Base-by-base conservation (phyloP, 139 green algal species). In the Auxenochlorella pyrenoidosa region DNA sequence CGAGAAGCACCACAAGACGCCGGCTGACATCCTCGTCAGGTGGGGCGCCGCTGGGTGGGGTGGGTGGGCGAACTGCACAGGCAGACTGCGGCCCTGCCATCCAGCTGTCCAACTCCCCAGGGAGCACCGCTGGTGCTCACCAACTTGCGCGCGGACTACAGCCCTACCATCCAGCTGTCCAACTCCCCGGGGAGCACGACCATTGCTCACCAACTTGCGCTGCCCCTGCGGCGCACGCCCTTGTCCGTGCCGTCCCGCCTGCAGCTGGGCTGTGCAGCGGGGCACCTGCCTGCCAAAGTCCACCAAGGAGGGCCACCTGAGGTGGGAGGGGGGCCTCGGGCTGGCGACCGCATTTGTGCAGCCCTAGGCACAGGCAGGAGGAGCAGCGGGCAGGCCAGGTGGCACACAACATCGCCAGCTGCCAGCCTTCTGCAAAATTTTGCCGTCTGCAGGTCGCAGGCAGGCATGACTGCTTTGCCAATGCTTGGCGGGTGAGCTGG, bases 231-330 rank as follows among this genome's bases (percentile, higher is more conserved):
- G 47, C n/a, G n/a, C n/a, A n/a, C n/a, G n/a, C n/a, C n/a, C n/a
- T n/a, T 71, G 51, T 34, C 3, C 54, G 32, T 72, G 51, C 51
- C 54, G 54, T 58, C 1, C 72, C 38, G 8, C 40, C 2, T 38
- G 79, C 79, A 84, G 95, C 6, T 99, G 97, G 97, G 95, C 87
- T 19, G 16, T 98, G 34, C 95, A 99, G 91, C 93, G 93, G 26
- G 95, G 96, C 68, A 97, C 92, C 58, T 92, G 97, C 75, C 94
- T 99, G 82, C 94, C 97, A 63, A 99, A 99, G 93, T 94, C 82
- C 2, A 94, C 93, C 38, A 95, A 95, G 54, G 58, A 90, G 21
- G 86, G 91, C 0, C 95, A 96, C 76, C 95, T 99, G 16, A 36
- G 59, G 75, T 73, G 34, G 44, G 70, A 0, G 6, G 19, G 65